Base-by-base conservation (phyloP, 176 grass and related monocot genomes). In the Ananas comosus region DNA sequence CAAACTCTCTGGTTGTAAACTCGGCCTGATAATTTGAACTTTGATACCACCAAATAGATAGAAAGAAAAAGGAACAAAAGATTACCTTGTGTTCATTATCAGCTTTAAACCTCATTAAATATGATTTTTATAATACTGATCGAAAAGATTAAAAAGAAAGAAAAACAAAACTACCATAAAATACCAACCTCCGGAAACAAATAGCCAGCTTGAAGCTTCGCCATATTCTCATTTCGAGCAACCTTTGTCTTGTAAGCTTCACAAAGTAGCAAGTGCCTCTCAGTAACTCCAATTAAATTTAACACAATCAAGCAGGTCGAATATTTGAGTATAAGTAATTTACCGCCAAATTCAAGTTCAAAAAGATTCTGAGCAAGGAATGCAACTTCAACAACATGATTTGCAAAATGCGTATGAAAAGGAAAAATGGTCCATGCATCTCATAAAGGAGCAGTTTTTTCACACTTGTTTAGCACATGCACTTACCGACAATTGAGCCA, bases 201-300 rank as follows among this genome's bases (percentile, higher is more conserved):
- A 71, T 91, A 91, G 58, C 84, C 84, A 22, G 88, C 88, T 74
- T 91, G 88, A 52, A 91, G 81, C 51, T 91, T 91, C 19, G 78
- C 85, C 88, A 91, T 91, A 57, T 87, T 91, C 13, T 68, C 79
- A 82, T 91, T 87, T 33, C 94, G 80, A 11, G 84, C 65, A 22
- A 97, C 94, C 33, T 81, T 97, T 0, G 89, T 97, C 72, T 76
- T 97, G 86, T 76, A 90, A 88, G 82, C 94, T 96, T 79, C 79
- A 75, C 16, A 76, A 23, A 24, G 74, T 48, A 29, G 18, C 1
- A 69, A 74, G 9, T 65, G 2, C 7, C 12, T 19, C 33, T 19
- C 16, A 21, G 10, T 9, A 10, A n/a, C 14, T 28, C 1, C 7
- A 21, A 50, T 7, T 61, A 66, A 28, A 23, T n/a, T 67, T 49